Evolutionary conservation across 139 green algal species (phyloP), one percentile per base, ranked within the genome.

Genomic region (Chlorella sp.): DNA sequence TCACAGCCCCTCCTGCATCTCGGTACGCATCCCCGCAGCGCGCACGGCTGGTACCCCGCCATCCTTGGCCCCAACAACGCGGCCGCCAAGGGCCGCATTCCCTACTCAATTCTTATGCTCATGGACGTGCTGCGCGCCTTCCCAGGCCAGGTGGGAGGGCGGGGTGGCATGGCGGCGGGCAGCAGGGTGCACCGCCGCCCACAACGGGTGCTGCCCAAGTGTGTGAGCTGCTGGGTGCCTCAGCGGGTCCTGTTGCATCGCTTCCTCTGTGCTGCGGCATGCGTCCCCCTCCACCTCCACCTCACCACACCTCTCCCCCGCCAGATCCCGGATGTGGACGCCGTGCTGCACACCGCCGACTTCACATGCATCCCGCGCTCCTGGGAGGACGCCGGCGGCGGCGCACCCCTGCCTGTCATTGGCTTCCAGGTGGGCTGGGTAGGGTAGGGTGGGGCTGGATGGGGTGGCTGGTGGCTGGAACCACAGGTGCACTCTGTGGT

Each of bases 321-420:
- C 13, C 86, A 90, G 88, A 74, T 92, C 32, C 86, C 88, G 23
- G 88, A 92, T 62, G 34, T 90, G 36, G 83, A 90, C 36, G 86
- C 86, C 20, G 82, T 89, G 13, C 63, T 90, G 3, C 86, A 90
- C 28, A 89, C 83, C 13, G 81, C 75, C 39, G 88, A 92, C 69
- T 92, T 92, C 63, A 73, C 86, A 15, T 92, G 88, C 86, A 80
- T 92, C 32, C 63, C 32, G 11, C 28, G 55, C 63, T 68, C 65
- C 32, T 28, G 28, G 28, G 25, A 17, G 18, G 26, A 47, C 12
- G 44, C 25, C 28, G 15, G 41, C 41, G 4, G 72, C 47, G 26
- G 41, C 6, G 28, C 4, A 6, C 39, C 41, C 32, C 39, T 78
- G 70, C 39, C 41, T 7, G 44, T 78, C 6, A 36, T 78, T 39